These are phyloP conservation scores for Rubus idaeus DNA, from an alignment of 306 rosid species.

Conservation along the genomic window DNA sequence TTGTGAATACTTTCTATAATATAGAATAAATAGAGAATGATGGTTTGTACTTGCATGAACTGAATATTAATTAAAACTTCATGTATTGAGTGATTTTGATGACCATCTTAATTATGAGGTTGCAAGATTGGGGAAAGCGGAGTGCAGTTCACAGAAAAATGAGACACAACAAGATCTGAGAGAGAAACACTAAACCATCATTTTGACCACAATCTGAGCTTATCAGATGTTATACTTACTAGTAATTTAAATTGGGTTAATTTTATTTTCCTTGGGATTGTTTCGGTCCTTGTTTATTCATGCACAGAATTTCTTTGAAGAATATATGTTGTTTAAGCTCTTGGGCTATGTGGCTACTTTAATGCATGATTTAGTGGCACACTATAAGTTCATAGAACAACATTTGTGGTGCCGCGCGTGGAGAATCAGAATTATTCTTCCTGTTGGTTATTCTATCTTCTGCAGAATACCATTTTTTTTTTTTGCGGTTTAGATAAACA, in stretches of 20 bases:
- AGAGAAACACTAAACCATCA: neutral
- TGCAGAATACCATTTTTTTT: neutral
- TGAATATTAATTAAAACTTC: neutral
- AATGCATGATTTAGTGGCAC: neutral
- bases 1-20: neutral
- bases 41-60: neutral
- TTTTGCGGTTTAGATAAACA: neutral
- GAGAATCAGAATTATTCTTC: conserved; percentile 12
- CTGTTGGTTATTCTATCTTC: neutral
- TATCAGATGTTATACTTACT: neutral
- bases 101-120: neutral
- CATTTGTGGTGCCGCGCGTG: neutral
- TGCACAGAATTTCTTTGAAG: too few relatives aligned
- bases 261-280: neutral
- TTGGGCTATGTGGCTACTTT: neutral
- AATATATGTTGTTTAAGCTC: neutral
- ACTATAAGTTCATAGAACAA: neutral
- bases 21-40: neutral
- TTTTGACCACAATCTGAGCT: neutral
- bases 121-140: neutral
- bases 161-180: neutral
- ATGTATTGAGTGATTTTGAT: neutral
- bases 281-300: too few relatives aligned
- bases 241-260: neutral
- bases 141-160: neutral